A percentile compares a stretch with the other conserved stretches of the same genome.
Conservation (phyloP, 352 stramenopile genomes). For the Sclerospora graminicola region DNA sequence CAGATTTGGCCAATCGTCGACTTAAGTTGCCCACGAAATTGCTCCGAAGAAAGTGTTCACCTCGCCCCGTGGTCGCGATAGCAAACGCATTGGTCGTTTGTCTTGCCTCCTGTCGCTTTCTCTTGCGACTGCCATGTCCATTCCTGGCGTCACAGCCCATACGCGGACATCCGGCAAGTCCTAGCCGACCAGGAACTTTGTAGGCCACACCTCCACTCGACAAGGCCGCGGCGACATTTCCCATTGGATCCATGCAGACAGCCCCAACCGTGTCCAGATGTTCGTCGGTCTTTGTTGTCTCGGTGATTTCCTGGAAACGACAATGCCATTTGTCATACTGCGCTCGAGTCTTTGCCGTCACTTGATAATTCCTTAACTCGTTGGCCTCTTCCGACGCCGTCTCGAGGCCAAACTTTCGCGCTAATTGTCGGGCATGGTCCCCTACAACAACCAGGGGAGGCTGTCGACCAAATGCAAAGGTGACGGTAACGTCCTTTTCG, state of each 20-base stretch:
- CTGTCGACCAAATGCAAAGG: conserved; percentile 32
- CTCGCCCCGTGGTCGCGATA: conserved; percentile 44
- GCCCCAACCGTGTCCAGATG: conserved; percentile 51
- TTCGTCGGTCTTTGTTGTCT: conserved; percentile 1
- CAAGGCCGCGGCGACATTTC: conserved; percentile 44
- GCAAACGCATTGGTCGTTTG: conserved; percentile 29
- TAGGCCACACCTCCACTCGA: conserved; percentile 62
- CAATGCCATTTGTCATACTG: conserved; percentile 44
- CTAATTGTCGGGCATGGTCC: conserved; percentile 25
- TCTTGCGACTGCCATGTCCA: conserved; percentile 8
- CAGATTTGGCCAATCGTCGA: conserved; percentile 15
- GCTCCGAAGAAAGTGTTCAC: conserved; percentile 60
- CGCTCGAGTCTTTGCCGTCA: conserved; percentile 18
- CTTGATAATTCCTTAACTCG: conserved; percentile 25
- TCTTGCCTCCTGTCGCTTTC: conserved; percentile 4
- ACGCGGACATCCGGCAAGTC: conserved; percentile 52
- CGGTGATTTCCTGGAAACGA: conserved; percentile 10
- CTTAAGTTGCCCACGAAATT: conserved; percentile 27
- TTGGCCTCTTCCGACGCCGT: conserved; percentile 14
- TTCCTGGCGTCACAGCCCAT: conserved; percentile 47
- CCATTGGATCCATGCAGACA: conserved; percentile 42
- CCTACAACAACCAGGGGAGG: conserved; percentile 50
- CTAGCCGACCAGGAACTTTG: conserved; percentile 53
- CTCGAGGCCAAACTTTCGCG: conserved; percentile 26
- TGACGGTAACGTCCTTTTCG: too few species aligned